Conservation (phyloP, 441 rosid species). For the Erysimum cheiri region DNA sequence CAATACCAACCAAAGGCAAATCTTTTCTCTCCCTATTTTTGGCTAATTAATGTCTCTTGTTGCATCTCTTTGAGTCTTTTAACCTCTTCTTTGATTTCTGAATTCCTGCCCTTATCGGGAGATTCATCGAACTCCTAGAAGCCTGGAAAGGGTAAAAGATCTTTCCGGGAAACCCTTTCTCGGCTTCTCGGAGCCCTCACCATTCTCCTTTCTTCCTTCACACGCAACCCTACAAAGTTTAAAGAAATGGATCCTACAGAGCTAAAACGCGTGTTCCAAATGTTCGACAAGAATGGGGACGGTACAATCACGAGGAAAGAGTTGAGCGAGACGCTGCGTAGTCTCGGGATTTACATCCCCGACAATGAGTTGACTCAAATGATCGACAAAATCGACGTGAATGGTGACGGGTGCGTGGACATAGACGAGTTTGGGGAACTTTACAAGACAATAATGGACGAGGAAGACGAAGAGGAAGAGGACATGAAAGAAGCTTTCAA, state of each 20-base stretch:
- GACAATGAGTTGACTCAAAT: slow-evolving; percentile 66
- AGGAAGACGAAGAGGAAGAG: slow-evolving; percentile 59
- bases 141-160: slow-evolving; percentile 19
- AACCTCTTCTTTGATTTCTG: slow-evolving; percentile 7
- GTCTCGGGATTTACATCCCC: slow-evolving; percentile 71
- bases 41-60: slow-evolving; percentile 4
- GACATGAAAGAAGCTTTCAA: slow-evolving; percentile 79
- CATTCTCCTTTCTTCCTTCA: slow-evolving; percentile 42
- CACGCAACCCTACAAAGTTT: slow-evolving; percentile 46
- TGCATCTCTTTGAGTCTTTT: slow-evolving; percentile 21
- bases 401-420: slow-evolving; percentile 77
- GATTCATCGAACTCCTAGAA: slow-evolving; percentile 25
- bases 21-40: slow-evolving; percentile 19
- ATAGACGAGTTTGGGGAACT: slow-evolving; percentile 72
- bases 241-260: slow-evolving; percentile 60
- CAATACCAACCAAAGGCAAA: slow-evolving; percentile 22
- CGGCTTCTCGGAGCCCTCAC: slow-evolving; percentile 20
- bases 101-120: slow-evolving; percentile 21
- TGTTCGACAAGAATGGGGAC: slow-evolving; percentile 82
- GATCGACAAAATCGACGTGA: slow-evolving; percentile 70
- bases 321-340: slow-evolving; percentile 64
- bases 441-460: slow-evolving; percentile 64
- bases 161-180: slow-evolving; percentile 20
- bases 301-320: slow-evolving; percentile 70
- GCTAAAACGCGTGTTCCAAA: slow-evolving; percentile 65